Conservation (phyloP, 129 eudicot genomes). For the Ambrosia trifida region DNA sequence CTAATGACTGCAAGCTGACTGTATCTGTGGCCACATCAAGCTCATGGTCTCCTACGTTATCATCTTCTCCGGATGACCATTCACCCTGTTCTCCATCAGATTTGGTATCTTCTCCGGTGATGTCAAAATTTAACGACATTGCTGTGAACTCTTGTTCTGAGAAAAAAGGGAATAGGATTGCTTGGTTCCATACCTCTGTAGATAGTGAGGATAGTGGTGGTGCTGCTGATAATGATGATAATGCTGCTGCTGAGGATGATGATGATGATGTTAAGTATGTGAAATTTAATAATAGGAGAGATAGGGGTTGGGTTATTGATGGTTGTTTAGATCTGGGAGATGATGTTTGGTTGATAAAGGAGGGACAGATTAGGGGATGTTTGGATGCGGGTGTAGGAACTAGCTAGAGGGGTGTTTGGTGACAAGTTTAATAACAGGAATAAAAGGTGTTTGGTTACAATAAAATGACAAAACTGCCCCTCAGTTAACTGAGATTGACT, state of each 20-base stretch:
- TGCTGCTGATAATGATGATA: too few species aligned
- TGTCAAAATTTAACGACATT: constrained; percentile 45
- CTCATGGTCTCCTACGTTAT: constrained; percentile 62
- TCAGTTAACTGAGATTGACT: too few species aligned
- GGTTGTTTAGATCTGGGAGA: too few species aligned
- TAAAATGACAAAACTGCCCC: too few species aligned
- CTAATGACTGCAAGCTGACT: constrained; percentile 45
- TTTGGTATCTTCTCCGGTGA: constrained; percentile 52
- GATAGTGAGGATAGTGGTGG: constrained; percentile 16
- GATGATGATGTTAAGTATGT: constrained; percentile 35
- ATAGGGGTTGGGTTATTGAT: too few species aligned
- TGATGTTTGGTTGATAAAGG: too few species aligned
- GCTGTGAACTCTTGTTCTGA: constrained; percentile 47
- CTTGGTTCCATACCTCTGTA: constrained; percentile 45
- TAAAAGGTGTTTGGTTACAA: too few species aligned
- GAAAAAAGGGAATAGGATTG: constrained; percentile 50
- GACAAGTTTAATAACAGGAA: too few species aligned
- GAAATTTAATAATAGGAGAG: constrained; percentile 42
- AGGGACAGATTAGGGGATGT: too few species aligned
- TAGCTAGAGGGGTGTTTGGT: too few species aligned
- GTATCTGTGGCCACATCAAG: constrained; percentile 48
- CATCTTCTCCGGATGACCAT: constrained; percentile 62
- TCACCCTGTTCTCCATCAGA: constrained; percentile 67
- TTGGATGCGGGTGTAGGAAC: too few species aligned
- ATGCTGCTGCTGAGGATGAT: too few species aligned